Percentiles rank a stretch among this genome's conserved stretches.
Evolutionary conservation across 768 basidiomycete species (phyloP).

Genomic region (Suillus variegatus): DNA sequence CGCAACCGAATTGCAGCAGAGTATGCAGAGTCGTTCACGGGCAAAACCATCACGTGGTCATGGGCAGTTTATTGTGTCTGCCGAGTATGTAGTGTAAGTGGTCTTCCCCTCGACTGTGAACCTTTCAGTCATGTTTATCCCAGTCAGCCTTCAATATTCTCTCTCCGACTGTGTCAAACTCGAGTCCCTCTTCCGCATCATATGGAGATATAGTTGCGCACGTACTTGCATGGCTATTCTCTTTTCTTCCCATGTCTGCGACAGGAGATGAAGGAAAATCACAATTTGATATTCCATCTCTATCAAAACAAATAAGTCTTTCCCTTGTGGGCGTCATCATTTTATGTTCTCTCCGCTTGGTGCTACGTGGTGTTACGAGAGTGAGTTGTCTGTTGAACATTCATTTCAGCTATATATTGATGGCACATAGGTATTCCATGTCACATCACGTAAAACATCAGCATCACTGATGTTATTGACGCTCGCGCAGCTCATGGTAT

Average conservation of each 20-base stretch:
- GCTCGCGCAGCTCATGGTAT: slow-evolving; percentile 83
- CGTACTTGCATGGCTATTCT: slow-evolving; percentile 40
- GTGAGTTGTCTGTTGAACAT: slow-evolving; percentile 33
- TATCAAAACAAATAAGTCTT: slow-evolving; percentile 62
- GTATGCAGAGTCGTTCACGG: slow-evolving; percentile 56
- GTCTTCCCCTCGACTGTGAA: background rate
- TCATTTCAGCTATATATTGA: background rate
- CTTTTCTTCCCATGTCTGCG: slow-evolving; percentile 34
- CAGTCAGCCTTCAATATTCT: slow-evolving; percentile 37
- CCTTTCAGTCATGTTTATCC: slow-evolving; percentile 15
- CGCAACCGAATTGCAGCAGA: slow-evolving; percentile 48
- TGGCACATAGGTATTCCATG: slow-evolving; percentile 51
- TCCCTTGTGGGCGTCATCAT: slow-evolving; percentile 77
- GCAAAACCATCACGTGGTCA: slow-evolving; percentile 48
- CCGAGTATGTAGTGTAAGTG: slow-evolving; percentile 61
- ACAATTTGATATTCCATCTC: slow-evolving; percentile 37
- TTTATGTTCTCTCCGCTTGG: slow-evolving; percentile 66
- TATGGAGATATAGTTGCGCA: slow-evolving; percentile 46
- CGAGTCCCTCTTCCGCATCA: slow-evolving; percentile 41
- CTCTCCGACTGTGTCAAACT: slow-evolving; percentile 27
- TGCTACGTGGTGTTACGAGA: slow-evolving; percentile 67
- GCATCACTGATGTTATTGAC: slow-evolving; percentile 77
- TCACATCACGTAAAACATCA: slow-evolving; percentile 68
- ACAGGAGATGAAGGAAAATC: slow-evolving; percentile 19
- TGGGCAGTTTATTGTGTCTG: slow-evolving; percentile 72